Evolutionary conservation across 78 protist species (phyloP), one percentile per base, ranked within the genome.

Genomic region (Guillardia theta): DNA sequence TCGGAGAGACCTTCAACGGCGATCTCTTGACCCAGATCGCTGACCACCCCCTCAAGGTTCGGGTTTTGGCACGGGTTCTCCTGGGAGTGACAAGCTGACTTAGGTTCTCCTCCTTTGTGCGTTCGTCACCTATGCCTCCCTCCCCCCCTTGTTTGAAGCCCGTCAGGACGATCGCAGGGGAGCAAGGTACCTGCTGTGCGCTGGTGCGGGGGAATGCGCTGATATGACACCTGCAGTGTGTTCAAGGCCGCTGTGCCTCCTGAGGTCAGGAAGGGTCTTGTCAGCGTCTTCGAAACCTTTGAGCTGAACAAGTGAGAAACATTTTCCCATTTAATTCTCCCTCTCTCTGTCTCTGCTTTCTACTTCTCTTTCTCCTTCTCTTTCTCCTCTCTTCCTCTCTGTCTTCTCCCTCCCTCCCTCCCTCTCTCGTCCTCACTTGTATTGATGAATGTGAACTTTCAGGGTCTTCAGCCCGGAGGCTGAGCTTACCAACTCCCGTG

Each of bases 401-500:
- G 39, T 30, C n/a, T 30, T 58, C 70, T 6, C 70, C 6, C 70
- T 6, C 70, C 6, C 70, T 58, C 70, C 21, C 70, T 30, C 2
- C 70, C 3, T 58, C 70, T 58, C 70, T 1, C 70, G 39, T 30
- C 6, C 70, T 0, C 6, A 1, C 70, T 30, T 6, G 39, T 1
- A 24, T 58, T 8, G 27, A 24, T 58, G 27, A 27, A 24, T 58
- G 2, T 6, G 70, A 24, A 0, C 27, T 24, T 30, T 1, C 70
- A 58, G 83, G 83, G 36, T 70, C 83, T 70, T 70, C 83, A 70
- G 46, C 41, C 46, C n/a, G 83, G 83, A 70, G 83, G 83, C 83
- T 12, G 83, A 70, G 83, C 83, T 4, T 15, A 70, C 83, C 83
- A 70, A 70, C 83, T 70, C 83, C 46, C 83, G 83, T 15, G 83